Percentiles rank a stretch among this genome's conserved stretches.
phyloP scores from a whole-genome alignment of 805 yeast genomes.

The Lachancea fermentati region DNA sequence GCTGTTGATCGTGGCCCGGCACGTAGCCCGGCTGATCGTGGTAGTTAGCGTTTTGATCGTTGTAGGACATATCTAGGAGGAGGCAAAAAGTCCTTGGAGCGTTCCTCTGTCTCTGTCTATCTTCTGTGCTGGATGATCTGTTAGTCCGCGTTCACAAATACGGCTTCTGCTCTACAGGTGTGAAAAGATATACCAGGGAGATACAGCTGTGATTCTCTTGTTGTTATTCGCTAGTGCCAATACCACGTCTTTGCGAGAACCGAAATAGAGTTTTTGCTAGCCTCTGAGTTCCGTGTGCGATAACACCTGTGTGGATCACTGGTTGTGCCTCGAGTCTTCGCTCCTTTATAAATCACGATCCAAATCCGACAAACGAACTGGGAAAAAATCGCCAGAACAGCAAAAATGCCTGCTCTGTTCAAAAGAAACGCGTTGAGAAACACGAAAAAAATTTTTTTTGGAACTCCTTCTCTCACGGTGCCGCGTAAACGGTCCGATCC shows the following conservation, averaged over 20 bases:
- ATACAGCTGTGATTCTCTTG: no score
- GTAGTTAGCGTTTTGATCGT: conserved; percentile 19
- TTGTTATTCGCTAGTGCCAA: not conserved
- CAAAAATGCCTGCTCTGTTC: not conserved
- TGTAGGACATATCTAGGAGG: conserved; percentile 20
- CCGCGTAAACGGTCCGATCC: not conserved
- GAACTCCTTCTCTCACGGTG: not conserved
- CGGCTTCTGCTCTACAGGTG: not conserved
- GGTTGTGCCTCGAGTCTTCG: not conserved
- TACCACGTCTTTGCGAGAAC: not conserved
- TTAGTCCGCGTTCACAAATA: not conserved
- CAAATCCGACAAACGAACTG: conserved; percentile 1
- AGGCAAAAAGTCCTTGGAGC: not conserved
- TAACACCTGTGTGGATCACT: no score
- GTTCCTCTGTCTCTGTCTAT: not conserved
- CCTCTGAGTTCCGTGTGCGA: no score
- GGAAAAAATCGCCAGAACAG: not conserved
- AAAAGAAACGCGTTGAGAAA: not conserved
- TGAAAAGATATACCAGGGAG: not conserved
- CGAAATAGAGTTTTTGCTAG: no score
- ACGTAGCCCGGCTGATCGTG: conserved; percentile 24
- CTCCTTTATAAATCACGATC: not conserved
- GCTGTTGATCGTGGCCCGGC: conserved; percentile 28
- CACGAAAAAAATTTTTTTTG: conserved; percentile 1
- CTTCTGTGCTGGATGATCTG: not conserved